A percentile compares a stretch with the other conserved stretches of the same genome.
Evolutionary conservation across 164 flowering plant genomes (phyloP).

Genomic region (Cinnamomum micranthum): DNA sequence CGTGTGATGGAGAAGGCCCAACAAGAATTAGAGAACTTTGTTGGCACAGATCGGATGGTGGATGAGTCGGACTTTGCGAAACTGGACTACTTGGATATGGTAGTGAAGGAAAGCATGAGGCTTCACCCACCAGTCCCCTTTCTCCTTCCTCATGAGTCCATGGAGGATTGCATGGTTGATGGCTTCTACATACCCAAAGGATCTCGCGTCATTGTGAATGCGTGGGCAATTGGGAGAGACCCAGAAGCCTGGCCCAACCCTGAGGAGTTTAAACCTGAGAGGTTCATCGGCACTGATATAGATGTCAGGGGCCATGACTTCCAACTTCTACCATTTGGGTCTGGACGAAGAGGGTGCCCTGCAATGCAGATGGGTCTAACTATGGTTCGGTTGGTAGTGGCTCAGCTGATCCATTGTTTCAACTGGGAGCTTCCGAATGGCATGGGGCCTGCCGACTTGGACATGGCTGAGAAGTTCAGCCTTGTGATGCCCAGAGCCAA

Average conservation of each 20-base stretch:
- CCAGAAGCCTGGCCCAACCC: conserved; percentile 67
- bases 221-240: conserved; percentile 80
- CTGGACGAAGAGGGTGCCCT: conserved; percentile 78
- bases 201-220: conserved; percentile 56
- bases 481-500: conserved; percentile 15
- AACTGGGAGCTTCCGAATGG: conserved; percentile 40
- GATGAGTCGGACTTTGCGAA: conserved; percentile 11
- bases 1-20: conserved; percentile 4
- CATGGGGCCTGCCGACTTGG: not conserved
- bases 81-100: conserved; percentile 9
- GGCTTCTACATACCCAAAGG: conserved; percentile 62
- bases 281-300: conserved; percentile 48
- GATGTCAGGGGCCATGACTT: conserved; percentile 68
- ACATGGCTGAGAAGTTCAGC: conserved; percentile 17
- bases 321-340: conserved; percentile 74
- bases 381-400: conserved; percentile 55
- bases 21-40: not conserved
- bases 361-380: conserved; percentile 51
- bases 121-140: conserved; percentile 11
- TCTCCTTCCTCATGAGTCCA: conserved; percentile 8
- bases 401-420: conserved; percentile 58
- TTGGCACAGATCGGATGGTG: conserved; percentile 11
- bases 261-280: conserved; percentile 48
- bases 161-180: conserved; percentile 5
- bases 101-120: conserved; percentile 10